Percentiles rank a stretch among this genome's conserved stretches.
Evolutionary conservation across 2,329 filamentous ascomycete species (phyloP).

Genomic region (Whalleya microplaca): DNA sequence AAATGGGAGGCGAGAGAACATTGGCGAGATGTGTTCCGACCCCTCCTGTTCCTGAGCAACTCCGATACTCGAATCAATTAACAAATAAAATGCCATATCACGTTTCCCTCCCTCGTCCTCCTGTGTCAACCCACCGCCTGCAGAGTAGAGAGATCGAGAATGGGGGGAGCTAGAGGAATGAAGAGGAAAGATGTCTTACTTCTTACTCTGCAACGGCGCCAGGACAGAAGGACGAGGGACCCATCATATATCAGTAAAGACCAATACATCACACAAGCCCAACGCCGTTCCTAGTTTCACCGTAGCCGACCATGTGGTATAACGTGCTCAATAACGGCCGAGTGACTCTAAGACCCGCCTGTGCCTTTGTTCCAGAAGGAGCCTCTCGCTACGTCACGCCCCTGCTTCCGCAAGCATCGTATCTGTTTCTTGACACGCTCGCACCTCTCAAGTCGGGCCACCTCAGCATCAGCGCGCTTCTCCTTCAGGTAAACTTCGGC

Average conservation of each 20-base stretch:
- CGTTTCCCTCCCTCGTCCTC: conserved; percentile 1
- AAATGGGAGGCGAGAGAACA: conserved; percentile 9
- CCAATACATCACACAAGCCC: conserved; percentile 29
- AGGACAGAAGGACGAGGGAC: conserved; percentile 14
- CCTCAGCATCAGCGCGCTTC: conserved; percentile 39
- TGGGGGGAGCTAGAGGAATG: conserved; percentile 6
- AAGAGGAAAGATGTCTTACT: conserved; percentile 9
- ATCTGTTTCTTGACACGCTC: conserved; percentile 35
- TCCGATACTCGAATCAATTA: conserved; percentile 7
- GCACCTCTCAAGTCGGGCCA: conserved; percentile 34
- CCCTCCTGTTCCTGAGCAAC: conserved; percentile 3
- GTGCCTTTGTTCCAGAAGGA: conserved; percentile 32
- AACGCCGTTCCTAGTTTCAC: conserved; percentile 35
- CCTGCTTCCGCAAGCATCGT: conserved; percentile 32
- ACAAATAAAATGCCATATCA: conserved; percentile 10
- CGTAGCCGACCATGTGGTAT: conserved; percentile 32
- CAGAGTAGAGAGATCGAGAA: neutral
- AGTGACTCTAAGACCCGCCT: conserved; percentile 20
- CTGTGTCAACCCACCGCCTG: conserved; percentile 1
- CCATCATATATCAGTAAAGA: conserved; percentile 22
- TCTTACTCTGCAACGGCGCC: conserved; percentile 16
- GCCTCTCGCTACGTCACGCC: conserved; percentile 25
- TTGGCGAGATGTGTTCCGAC: conserved; percentile 5
- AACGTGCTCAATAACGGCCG: conserved; percentile 20
- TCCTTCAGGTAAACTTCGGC: conserved; percentile 48